Evolutionary conservation across 306 rosid species (phyloP).

Genomic region (Quercus alba): DNA sequence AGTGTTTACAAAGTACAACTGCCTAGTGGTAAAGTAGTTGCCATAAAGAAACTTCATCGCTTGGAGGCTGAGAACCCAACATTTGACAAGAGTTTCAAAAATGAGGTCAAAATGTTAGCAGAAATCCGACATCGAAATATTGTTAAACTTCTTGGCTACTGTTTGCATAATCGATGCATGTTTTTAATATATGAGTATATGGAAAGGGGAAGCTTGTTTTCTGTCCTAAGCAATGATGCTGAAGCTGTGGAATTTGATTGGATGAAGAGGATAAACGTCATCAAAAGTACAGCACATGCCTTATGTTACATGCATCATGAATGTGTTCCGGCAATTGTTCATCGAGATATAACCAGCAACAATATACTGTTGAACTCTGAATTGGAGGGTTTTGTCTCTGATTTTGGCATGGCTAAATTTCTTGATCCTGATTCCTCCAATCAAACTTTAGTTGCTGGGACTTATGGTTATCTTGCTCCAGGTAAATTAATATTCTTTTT

Average conservation of each 20-base stretch:
- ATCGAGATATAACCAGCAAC: too few relatives aligned
- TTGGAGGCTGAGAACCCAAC: not conserved
- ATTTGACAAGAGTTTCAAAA: not conserved
- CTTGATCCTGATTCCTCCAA: too few relatives aligned
- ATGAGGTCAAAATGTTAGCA: slow-evolving; percentile 15
- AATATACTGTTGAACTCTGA: too few relatives aligned
- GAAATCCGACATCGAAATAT: slow-evolving; percentile 5
- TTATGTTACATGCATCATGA: slow-evolving; percentile 26
- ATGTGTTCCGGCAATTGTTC: slow-evolving; percentile 1
- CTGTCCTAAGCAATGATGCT: not conserved
- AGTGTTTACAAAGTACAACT: slow-evolving; percentile 7
- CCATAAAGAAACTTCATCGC: slow-evolving; percentile 19
- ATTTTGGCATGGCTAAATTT: too few relatives aligned
- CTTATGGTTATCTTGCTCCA: too few relatives aligned
- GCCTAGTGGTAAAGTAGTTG: slow-evolving; percentile 4
- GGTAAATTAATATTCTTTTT: too few relatives aligned
- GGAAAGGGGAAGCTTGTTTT: slow-evolving; percentile 20
- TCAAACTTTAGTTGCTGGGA: too few relatives aligned
- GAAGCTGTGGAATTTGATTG: slow-evolving; percentile 14
- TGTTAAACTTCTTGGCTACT: slow-evolving; percentile 16
- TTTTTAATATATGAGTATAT: slow-evolving; percentile 21
- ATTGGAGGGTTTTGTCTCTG: too few relatives aligned
- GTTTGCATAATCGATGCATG: slow-evolving; percentile 18
- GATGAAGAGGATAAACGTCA: slow-evolving; percentile 8
- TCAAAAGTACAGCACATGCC: not conserved